Base-by-base conservation (phyloP, 805 yeast genomes). In the Schwanniomyces occidentalis region DNA sequence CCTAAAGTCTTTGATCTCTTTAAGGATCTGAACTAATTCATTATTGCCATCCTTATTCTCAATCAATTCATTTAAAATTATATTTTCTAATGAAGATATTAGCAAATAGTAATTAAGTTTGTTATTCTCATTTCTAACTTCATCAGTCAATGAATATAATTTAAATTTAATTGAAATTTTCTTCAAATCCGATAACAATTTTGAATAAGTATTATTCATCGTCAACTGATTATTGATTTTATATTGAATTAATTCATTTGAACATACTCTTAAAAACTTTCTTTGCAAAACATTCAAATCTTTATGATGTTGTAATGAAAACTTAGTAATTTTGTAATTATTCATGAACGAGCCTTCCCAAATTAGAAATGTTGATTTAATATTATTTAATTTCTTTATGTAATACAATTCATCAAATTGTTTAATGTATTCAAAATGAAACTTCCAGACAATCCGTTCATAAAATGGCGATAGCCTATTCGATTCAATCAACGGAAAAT, bases 381-480 rank as follows among this genome's bases (percentile, higher is more conserved):
- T 22, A 8, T 44, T 41, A 33, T 49, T 35, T 10, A 66, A 39
- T 14, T 31, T 23, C 10, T 37, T 32, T 5, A 67, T 54, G 24
- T 46, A 56, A 38, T 54, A 38, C 8, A 37, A 10, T 42, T 56
- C 63, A 15, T 52, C 45, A 9, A 30, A 19, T 14, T 22, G 35
- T 26, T 36, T 44, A 27, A 53, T 40, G 38, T 61, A 65, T 26
- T 65, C 68, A 36, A 63, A 63, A 38, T 61, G 52, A 41, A 62
- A 67, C 38, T 61, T 62, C 73, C 73, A 67, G 8, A 65, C 52
- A 1, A 65, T 61, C 16, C 72, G 40, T 42, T 67, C 72, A 46
- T 65, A 65, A 32, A 63, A 65, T 9, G 66, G 63, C 16, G 58
- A 38, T 10, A 66, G 46, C 24, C 44, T 34, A 8, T 43, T 36